These are phyloP conservation scores for Pseudonitzschia delicatissima DNA, from an alignment of 108 stramenopile genomes.

Conservation along the genomic window DNA sequence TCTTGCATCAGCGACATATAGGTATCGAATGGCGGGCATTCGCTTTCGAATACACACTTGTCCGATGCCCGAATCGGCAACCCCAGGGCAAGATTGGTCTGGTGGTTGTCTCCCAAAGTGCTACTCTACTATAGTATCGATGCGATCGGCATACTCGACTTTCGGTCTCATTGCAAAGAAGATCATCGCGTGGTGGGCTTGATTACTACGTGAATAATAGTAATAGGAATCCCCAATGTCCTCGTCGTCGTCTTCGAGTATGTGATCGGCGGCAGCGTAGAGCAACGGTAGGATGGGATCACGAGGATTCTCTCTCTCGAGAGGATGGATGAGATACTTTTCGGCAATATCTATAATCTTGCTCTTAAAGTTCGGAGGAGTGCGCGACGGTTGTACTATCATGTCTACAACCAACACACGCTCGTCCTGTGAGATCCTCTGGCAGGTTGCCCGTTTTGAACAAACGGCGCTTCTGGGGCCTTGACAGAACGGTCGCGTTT, in stretches of 20 bases:
- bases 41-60: conserved; percentile 44
- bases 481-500: conserved; percentile 23
- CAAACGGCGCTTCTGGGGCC: conserved; percentile 19
- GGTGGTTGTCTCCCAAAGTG: neutral
- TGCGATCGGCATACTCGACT: neutral
- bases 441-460: conserved; percentile 24
- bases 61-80: conserved; percentile 52
- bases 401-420: conserved; percentile 20
- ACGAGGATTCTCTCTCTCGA: neutral
- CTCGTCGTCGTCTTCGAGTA: conserved; percentile 4
- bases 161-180: conserved; percentile 42
- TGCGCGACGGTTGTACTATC: conserved; percentile 21
- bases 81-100: conserved; percentile 26
- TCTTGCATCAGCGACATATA: conserved; percentile 33
- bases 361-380: conserved; percentile 2
- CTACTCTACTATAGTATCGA: conserved; percentile 20
- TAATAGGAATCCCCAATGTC: neutral
- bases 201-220: conserved; percentile 18
- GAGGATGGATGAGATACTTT: conserved; percentile 12
- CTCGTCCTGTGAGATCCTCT: neutral
- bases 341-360: conserved; percentile 1
- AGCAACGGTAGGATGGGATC: conserved; percentile 9
- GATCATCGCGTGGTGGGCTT: conserved; percentile 27
- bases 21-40: conserved; percentile 38
- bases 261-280: neutral